Base-by-base conservation (phyloP, 768 basidiomycete species). In the Suillus tomentosus region DNA sequence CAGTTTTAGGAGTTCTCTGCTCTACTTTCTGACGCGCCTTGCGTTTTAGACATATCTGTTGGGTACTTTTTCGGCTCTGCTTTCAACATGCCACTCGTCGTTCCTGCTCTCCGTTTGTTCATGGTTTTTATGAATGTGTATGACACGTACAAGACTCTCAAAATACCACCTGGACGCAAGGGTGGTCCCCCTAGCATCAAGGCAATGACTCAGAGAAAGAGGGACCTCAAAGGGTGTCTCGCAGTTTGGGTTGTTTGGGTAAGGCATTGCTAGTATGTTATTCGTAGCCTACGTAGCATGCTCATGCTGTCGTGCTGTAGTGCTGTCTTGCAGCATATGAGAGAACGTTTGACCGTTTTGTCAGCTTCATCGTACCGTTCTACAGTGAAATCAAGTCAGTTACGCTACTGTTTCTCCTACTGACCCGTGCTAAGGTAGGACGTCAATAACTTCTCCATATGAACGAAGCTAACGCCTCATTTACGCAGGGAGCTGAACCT, bases 231-330 rank as follows among this genome's bases (percentile, higher is more conserved):
- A 74, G 92, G 92, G 22, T 88, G 87, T 72, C 78, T 95, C 56
- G 86, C 91, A 43, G 85, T 94, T 15, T 95, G 94, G 94, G 81
- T 92, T 50, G 87, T 95, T 66, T 95, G 91, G 90, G 93, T 92
- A 78, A 77, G 80, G 75, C 60, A 39, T 39, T 64, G 17, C 40
- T 4, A 58, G 7, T 36, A 27, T 47, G 34, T 57, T 15, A 14
- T 31, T 17, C 40, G 11, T 31, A 58, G 57, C 19, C 17, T 58
- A 58, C 57, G 15, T 60, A 48, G 51, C 61, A 43, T 45, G 62
- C 68, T 68, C 63, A 70, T 57, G 40, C 37, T 65, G 43, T 64
- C 66, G 36, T 63, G 65, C 62, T 42, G 53, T 67, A 93, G 91
- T 87, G 84, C 69, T 91, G 87, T 71, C 83, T 90, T 69, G 80